A percentile compares a stretch with the other conserved stretches of the same genome.
These are phyloP conservation scores for Phytopythium sindhum DNA, from an alignment of 352 stramenopile genomes.

Conservation along the genomic window DNA sequence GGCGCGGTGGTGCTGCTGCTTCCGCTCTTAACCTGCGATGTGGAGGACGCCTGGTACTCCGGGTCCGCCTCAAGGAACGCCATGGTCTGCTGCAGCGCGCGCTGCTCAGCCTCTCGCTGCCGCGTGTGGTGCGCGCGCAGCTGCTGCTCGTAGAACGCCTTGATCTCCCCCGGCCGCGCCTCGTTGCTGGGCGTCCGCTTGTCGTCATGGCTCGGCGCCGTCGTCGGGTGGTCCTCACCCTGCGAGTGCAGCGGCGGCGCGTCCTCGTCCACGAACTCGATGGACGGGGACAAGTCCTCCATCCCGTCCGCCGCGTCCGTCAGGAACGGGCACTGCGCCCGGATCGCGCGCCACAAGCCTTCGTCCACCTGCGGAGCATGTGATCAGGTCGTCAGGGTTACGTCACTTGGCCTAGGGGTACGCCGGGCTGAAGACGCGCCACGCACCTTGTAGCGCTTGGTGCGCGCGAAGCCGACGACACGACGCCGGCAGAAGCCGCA, in stretches of 20 bases:
- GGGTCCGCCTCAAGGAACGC: constrained; percentile 48
- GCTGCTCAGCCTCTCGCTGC: constrained; percentile 28
- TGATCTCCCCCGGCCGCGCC: constrained; percentile 24
- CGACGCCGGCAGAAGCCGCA: constrained; percentile 79
- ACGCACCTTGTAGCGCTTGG: constrained; percentile 59
- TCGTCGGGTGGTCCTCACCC: constrained; percentile 20
- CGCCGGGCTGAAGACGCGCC: no score
- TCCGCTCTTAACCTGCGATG: not conserved
- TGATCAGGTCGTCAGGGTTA: no score
- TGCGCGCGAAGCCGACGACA: constrained; percentile 70
- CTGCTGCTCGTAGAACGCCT: constrained; percentile 41
- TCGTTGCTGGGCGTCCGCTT: constrained; percentile 4
- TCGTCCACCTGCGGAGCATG: constrained; percentile 35
- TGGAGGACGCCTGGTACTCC: constrained; percentile 26
- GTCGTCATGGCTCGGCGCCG: not conserved
- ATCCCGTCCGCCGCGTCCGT: constrained; percentile 17
- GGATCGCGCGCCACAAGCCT: constrained; percentile 51
- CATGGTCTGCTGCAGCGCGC: constrained; percentile 47
- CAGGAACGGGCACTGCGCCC: constrained; percentile 45
- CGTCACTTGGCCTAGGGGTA: not conserved
- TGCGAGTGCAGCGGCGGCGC: constrained; percentile 26
- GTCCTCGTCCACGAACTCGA: constrained; percentile 57
- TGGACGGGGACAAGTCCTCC: constrained; percentile 14
- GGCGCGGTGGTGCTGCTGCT: not conserved
- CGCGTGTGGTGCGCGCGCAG: constrained; percentile 26